Conservation (phyloP, 1,284 basidiomycete genomes). For the Ustilago xerochloae region DNA sequence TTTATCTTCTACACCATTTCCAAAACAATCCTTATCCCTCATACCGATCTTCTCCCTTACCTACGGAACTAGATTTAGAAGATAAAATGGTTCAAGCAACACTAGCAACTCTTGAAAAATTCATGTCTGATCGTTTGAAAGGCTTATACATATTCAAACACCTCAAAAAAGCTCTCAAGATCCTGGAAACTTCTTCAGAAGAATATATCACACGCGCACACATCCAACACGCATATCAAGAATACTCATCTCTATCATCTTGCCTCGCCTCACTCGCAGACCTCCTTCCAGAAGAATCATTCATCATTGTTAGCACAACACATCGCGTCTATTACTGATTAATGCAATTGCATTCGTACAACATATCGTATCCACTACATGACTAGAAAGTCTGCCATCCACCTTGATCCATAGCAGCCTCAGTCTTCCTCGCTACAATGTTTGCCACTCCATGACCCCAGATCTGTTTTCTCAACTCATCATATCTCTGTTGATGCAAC, state of each 20-base stretch:
- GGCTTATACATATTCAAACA: neutral
- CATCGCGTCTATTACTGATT: neutral
- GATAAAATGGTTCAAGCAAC: neutral
- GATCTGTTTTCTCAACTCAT: constrained; percentile 91
- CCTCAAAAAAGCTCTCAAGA: constrained; percentile 1
- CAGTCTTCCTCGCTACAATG: constrained; percentile 86
- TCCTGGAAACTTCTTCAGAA: neutral
- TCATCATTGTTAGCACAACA: neutral
- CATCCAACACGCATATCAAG: constrained; percentile 40
- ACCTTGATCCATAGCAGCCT: constrained; percentile 80
- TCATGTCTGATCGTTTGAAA: neutral
- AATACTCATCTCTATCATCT: constrained; percentile 8
- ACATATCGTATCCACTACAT: neutral
- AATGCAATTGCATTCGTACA: neutral
- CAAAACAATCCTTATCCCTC: neutral
- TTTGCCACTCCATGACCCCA: constrained; percentile 89
- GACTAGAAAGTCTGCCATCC: constrained; percentile 86
- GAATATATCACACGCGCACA: constrained; percentile 14
- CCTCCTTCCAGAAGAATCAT: no score
- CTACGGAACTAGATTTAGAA: neutral
- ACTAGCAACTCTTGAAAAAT: constrained; percentile 4
- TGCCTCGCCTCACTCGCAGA: constrained; percentile 7
- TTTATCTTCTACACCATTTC: constrained; percentile 9
- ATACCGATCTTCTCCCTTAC: neutral
- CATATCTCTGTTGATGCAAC: constrained; percentile 86